phyloP scores from a whole-genome alignment of 257 asterid species.

The Gentiana macrophylla region DNA sequence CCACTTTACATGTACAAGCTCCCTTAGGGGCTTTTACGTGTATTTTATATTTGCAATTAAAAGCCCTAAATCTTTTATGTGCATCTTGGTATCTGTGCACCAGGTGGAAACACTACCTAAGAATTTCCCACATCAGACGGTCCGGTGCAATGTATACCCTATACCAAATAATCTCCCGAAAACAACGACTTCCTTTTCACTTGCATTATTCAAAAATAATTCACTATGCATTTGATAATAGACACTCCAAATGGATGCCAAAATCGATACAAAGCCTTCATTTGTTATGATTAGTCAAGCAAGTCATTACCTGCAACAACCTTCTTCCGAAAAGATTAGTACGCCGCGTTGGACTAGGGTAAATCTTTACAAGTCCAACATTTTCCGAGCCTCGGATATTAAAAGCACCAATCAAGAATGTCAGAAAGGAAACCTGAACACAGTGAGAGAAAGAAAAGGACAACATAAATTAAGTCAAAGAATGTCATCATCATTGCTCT shows the following conservation, averaged over 20 bases:
- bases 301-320: slow-evolving; percentile 24
- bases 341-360: slow-evolving; percentile 16
- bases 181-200: no score
- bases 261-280: neutral
- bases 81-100: no score
- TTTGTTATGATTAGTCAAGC: neutral
- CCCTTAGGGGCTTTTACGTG: no score
- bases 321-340: slow-evolving; percentile 35
- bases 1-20: no score
- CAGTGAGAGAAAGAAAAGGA: slow-evolving; percentile 13
- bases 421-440: slow-evolving; percentile 40
- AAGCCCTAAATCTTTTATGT: no score
- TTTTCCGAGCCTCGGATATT: slow-evolving; percentile 19
- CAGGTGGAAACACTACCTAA: no score
- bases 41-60: no score
- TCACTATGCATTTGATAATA: neutral
- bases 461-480: neutral
- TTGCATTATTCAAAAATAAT: no score
- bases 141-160: no score
- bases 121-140: no score
- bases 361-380: slow-evolving; percentile 8
- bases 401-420: slow-evolving; percentile 29
- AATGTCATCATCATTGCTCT: neutral
- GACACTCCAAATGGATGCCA: neutral
- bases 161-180: no score